Evolutionary conservation across 2,329 filamentous ascomycete species (phyloP), one percentile per base, ranked within the genome.

Genomic region (Trichoderma koningii): DNA sequence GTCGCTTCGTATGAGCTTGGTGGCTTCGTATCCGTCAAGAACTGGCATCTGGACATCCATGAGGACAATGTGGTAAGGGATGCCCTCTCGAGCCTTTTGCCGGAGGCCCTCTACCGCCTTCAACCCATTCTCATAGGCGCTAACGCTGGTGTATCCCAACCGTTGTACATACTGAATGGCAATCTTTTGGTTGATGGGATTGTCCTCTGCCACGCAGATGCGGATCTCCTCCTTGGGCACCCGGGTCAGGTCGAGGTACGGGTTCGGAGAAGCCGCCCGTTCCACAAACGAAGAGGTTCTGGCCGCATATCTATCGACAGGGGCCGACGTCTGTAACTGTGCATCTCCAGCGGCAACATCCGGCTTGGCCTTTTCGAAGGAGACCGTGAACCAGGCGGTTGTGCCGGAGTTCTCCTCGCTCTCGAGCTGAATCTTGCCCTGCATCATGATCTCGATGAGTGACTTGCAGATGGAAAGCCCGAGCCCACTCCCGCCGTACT

Each of bases 21-120:
- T 97, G 1, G 93, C 93, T 76, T 96, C 91, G 74, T 97, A 97
- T 6, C 93, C 93, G 74, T 97, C 93, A 9, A 96, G 85, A 3
- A 96, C 87, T 0, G 93, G 93, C 93, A 97, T 97, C 77, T 97
- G 93, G 3, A 96, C 92, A 74, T 97, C 93, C 93, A 97, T 97
- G 51, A 97, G 84, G 47, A 96, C 89, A 38, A 97, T 84, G 72
- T 97, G 93, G 78, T 96, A 97, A 0, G 93, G 93, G 9, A 81
- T 81, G 1, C 89, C 89, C 68, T 91, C 89, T 51, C 80, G 82
- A 3, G 90, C 89, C 68, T 89, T 90, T 57, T 85, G 81, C 9
- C 89, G 87, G n/a, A 97, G 79, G 0, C 92, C 93, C 71, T 96
- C 91, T 15, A 97, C 90, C 0, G 93, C 93, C 77, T 93, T 92